A percentile compares a stretch with the other conserved stretches of the same genome.
phyloP scores from a whole-genome alignment of 1,139 yeast genomes.

The Taphrina flavorubra region DNA sequence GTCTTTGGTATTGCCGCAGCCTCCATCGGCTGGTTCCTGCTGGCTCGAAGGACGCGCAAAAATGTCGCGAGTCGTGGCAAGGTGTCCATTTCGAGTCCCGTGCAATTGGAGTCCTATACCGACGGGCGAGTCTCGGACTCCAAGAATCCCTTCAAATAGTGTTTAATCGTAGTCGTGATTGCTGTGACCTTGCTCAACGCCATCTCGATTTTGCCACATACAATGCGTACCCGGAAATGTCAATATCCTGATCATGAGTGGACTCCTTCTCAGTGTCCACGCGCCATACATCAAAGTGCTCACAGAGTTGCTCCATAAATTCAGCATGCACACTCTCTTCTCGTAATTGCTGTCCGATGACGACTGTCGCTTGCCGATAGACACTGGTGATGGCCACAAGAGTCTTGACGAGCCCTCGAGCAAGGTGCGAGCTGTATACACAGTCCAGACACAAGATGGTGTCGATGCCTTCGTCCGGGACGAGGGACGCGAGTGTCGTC shows the following conservation, averaged over 20 bases:
- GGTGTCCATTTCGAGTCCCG: conserved; percentile 26
- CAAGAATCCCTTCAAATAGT: conserved; percentile 23
- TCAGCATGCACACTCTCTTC: conserved; percentile 32
- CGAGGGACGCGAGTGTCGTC: neutral
- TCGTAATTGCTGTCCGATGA: conserved; percentile 33
- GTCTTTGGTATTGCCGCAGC: conserved; percentile 30
- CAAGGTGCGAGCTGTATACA: conserved; percentile 28
- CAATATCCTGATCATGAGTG: neutral
- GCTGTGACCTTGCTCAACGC: too few relatives aligned
- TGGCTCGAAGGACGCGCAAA: neutral
- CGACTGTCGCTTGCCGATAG: conserved; percentile 9
- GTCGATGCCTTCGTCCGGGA: neutral
- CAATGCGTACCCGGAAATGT: conserved; percentile 18
- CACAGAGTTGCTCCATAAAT: conserved; percentile 17
- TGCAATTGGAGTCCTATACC: conserved; percentile 5
- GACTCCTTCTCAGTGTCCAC: conserved; percentile 13
- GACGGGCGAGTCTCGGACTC: conserved; percentile 1
- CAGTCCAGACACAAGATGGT: conserved; percentile 33
- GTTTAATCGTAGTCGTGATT: too few relatives aligned
- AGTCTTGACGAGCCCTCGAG: conserved; percentile 1
- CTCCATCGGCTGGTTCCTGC: conserved; percentile 9
- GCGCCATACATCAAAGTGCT: conserved; percentile 10
- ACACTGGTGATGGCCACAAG: neutral
- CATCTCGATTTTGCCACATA: conserved; percentile 23
- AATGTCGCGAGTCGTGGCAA: conserved; percentile 10